Percentiles rank a stretch among this genome's conserved stretches.
Evolutionary conservation across 148 eudicot species (phyloP).

Genomic region (Euryodendron excelsum): DNA sequence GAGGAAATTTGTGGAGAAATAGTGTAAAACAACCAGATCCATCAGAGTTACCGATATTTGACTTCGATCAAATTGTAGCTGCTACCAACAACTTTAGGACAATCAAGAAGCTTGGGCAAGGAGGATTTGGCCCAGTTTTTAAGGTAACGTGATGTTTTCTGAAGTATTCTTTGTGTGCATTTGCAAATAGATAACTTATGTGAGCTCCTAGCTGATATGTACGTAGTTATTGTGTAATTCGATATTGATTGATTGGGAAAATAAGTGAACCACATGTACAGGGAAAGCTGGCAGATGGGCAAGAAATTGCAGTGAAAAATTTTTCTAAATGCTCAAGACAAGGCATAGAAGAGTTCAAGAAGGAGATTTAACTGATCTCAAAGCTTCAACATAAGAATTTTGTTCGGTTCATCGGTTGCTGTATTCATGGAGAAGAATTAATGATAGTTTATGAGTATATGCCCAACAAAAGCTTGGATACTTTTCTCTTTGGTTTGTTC

Average conservation of each 20-base stretch:
- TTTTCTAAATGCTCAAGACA: no score
- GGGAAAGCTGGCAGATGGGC: slow-evolving; percentile 27
- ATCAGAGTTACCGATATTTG: not conserved
- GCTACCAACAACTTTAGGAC: not conserved
- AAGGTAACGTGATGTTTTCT: not conserved
- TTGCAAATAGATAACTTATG: no score
- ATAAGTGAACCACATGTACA: not conserved
- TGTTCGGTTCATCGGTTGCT: slow-evolving; percentile 39
- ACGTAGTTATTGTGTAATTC: no score
- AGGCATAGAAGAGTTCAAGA: slow-evolving; percentile 31
- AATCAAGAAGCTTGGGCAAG: not conserved
- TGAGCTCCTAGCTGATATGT: no score
- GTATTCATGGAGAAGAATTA: slow-evolving; percentile 38
- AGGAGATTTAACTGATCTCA: slow-evolving; percentile 28
- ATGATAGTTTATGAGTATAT: slow-evolving; percentile 38
- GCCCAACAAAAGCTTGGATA: slow-evolving; percentile 45
- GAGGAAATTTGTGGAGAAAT: not conserved
- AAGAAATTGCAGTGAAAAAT: not conserved
- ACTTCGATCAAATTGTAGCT: not conserved
- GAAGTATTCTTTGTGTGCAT: no score
- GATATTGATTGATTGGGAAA: not conserved
- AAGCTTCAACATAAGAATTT: slow-evolving; percentile 49
- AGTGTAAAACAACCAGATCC: not conserved
- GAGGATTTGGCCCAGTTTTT: not conserved
- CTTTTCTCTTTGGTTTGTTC: slow-evolving; percentile 28